Percentiles rank a stretch among this genome's conserved stretches.
phyloP scores from a whole-genome alignment of 1,284 basidiomycete species.

The Amylostereum areolatum region DNA sequence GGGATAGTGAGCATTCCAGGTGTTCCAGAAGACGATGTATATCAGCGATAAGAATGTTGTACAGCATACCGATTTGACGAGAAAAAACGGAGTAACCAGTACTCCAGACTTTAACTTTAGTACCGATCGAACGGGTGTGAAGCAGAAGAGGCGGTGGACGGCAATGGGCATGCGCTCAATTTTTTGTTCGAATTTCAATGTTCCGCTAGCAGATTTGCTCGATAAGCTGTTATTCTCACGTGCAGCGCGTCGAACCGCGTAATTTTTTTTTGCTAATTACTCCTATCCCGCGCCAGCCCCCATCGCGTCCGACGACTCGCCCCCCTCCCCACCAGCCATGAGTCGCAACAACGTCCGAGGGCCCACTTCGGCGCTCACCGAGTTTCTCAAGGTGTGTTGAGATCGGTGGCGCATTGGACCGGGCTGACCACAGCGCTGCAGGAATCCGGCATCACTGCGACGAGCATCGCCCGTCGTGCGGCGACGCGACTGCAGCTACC shows the following conservation, averaged over 20 bases:
- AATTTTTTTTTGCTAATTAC: background rate
- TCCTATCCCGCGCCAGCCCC: background rate
- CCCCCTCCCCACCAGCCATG: conserved; percentile 15
- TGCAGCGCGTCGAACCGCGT: background rate
- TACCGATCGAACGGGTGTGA: no score
- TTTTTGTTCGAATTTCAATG: background rate
- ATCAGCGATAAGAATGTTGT: no score
- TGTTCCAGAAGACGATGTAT: no score
- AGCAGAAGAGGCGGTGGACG: no score
- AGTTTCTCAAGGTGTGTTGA: conserved; percentile 74
- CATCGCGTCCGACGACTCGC: background rate
- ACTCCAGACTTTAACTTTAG: no score
- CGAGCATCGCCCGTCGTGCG: conserved; percentile 56
- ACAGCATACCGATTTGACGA: no score
- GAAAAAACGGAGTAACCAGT: no score
- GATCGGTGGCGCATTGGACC: background rate
- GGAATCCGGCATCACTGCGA: conserved; percentile 77
- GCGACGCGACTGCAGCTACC: conserved; percentile 32
- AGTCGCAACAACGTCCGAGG: conserved; percentile 71
- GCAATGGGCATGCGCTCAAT: no score
- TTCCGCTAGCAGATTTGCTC: background rate
- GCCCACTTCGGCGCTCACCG: conserved; percentile 87
- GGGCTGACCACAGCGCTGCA: conserved; percentile 21
- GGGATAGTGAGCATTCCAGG: no score
- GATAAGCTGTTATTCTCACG: background rate